A percentile compares a stretch with the other conserved stretches of the same genome.
Conservation (phyloP, 2,329 filamentous ascomycete genomes). For the Cladosporium sp. region DNA sequence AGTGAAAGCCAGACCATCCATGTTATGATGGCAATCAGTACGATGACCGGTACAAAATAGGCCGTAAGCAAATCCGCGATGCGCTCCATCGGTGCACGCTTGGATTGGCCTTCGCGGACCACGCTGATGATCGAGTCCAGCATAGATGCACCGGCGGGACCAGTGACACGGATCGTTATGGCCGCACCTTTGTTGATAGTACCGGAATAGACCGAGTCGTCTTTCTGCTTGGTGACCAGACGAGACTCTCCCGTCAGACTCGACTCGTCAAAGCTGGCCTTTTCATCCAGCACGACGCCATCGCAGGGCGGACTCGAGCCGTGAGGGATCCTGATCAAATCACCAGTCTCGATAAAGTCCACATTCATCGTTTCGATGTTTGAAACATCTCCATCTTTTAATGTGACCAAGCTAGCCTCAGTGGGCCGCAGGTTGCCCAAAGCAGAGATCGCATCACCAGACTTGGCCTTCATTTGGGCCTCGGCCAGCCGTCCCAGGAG, state of each 20-base stretch:
- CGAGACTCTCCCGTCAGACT: constrained; percentile 77
- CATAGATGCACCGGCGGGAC: constrained; percentile 64
- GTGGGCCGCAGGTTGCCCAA: constrained; percentile 71
- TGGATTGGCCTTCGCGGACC: constrained; percentile 71
- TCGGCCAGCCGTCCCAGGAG: constrained; percentile 69
- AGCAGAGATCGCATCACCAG: constrained; percentile 76
- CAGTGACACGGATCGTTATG: constrained; percentile 58
- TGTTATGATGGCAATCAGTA: constrained; percentile 60
- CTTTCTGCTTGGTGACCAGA: constrained; percentile 55
- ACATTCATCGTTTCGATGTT: constrained; percentile 44
- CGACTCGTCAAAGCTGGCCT: constrained; percentile 76
- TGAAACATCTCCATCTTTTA: constrained; percentile 24
- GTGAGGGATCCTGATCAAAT: constrained; percentile 63
- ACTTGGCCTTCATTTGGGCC: constrained; percentile 85
- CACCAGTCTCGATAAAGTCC: constrained; percentile 57
- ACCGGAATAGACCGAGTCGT: constrained; percentile 63
- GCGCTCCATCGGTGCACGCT: constrained; percentile 67
- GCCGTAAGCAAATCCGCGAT: constrained; percentile 66
- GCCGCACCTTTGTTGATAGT: constrained; percentile 66
- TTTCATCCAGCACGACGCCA: constrained; percentile 53
- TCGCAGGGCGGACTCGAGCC: constrained; percentile 82
- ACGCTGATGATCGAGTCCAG: constrained; percentile 72
- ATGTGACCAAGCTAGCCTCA: constrained; percentile 61
- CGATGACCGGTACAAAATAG: constrained; percentile 71
- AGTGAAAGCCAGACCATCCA: constrained; percentile 67